These are phyloP conservation scores for Boletus huronensis DNA, from an alignment of 768 basidiomycete genomes.

Conservation along the genomic window DNA sequence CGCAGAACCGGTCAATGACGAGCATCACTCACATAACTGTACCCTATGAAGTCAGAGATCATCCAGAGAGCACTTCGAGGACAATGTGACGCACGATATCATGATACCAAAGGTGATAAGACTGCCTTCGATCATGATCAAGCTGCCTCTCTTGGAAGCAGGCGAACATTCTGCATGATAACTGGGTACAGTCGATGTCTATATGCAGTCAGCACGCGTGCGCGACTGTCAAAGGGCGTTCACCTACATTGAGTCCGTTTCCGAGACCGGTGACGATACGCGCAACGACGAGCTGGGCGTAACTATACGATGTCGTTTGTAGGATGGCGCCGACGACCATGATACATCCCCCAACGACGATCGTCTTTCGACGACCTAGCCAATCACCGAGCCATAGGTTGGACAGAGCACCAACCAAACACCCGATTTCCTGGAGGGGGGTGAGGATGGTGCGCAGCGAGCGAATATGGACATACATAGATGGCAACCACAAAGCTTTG, in stretches of 20 bases:
- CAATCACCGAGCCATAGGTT: constrained; percentile 60
- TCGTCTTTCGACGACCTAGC: constrained; percentile 57
- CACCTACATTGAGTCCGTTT: constrained; percentile 55
- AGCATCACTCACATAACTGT: constrained; percentile 22
- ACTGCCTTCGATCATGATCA: constrained; percentile 65
- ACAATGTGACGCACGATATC: constrained; percentile 46
- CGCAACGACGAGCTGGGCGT: constrained; percentile 60
- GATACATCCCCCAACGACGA: constrained; percentile 53
- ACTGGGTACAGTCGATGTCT: constrained; percentile 64
- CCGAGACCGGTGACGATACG: constrained; percentile 61
- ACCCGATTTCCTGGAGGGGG: constrained; percentile 54
- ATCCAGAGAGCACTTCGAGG: neutral
- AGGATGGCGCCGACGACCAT: constrained; percentile 64
- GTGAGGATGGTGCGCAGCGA: neutral
- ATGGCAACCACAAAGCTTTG: constrained; percentile 60
- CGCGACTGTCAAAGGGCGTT: neutral
- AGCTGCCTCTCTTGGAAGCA: constrained; percentile 52
- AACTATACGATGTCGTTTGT: constrained; percentile 53
- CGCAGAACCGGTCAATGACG: neutral
- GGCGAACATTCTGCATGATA: constrained; percentile 68
- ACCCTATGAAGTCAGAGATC: neutral
- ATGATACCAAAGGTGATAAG: constrained; percentile 62
- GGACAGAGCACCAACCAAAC: constrained; percentile 58
- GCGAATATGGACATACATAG: constrained; percentile 37
- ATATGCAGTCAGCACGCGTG: neutral